Evolutionary conservation across 257 asterid genomes (phyloP).

Genomic region (Nicotiana knightiana): DNA sequence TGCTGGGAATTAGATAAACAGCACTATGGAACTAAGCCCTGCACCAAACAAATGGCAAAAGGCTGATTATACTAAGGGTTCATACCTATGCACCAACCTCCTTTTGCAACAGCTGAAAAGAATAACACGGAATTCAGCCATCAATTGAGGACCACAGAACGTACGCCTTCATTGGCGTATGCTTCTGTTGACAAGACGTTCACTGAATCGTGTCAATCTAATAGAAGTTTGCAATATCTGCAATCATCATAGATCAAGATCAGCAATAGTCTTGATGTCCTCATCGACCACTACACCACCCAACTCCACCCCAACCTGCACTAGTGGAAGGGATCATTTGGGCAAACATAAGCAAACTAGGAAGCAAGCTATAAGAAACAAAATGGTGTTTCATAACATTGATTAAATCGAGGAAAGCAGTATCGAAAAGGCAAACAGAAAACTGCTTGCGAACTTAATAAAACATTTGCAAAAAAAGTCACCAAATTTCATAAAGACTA

Average conservation of each 20-base stretch:
- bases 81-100: neutral
- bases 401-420: neutral
- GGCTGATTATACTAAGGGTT: neutral
- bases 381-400: neutral
- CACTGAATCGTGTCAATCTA: neutral
- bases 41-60: conserved; percentile 4
- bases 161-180: neutral
- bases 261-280: neutral
- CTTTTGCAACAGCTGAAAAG: neutral
- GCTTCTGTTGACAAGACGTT: neutral
- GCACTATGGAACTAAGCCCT: neutral
- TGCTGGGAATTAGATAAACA: conserved; percentile 1
- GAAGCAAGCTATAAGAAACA: neutral
- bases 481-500: neutral
- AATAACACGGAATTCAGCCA: neutral
- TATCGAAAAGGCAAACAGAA: neutral
- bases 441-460: neutral
- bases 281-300: neutral
- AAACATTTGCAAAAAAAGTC: neutral
- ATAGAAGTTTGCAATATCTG: neutral
- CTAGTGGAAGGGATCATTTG: neutral
- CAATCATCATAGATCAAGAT: neutral
- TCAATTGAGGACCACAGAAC: neutral
- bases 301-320: neutral
- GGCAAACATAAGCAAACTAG: neutral